Conservation (phyloP, 176 grass and related monocot genomes). For the Eragrostis curvula region DNA sequence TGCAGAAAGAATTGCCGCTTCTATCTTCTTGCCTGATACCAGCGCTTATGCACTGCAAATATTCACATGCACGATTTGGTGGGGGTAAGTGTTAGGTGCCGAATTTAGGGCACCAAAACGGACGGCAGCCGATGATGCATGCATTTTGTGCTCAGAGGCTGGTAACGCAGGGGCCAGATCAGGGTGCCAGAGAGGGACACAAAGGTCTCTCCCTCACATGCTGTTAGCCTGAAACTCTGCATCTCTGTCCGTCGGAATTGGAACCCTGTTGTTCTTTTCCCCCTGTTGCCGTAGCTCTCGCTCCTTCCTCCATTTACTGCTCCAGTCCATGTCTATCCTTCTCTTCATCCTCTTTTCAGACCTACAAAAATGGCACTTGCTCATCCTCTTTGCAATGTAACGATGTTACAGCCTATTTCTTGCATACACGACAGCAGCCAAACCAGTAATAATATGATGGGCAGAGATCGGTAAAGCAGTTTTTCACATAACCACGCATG, state of each 20-base stretch:
- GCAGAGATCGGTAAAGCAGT: not conserved
- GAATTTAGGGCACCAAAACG: conserved; percentile 28
- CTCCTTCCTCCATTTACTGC: not conserved
- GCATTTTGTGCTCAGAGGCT: not conserved
- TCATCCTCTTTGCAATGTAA: too few species aligned
- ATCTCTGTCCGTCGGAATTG: not conserved
- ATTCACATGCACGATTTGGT: not conserved
- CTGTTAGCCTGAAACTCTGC: not conserved
- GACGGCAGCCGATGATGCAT: conserved; percentile 18
- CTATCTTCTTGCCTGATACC: not conserved
- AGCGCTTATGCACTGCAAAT: not conserved
- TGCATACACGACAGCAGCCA: not conserved
- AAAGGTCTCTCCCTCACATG: conserved; percentile 6
- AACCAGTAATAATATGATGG: not conserved
- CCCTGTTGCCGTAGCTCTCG: not conserved
- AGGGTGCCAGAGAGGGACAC: not conserved
- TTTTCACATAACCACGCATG: not conserved
- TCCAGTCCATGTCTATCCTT: not conserved
- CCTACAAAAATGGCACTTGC: not conserved
- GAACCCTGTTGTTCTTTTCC: not conserved
- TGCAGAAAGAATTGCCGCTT: not conserved
- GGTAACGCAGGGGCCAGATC: not conserved
- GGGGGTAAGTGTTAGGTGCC: conserved; percentile 8
- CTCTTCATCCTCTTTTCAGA: not conserved
- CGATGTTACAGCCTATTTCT: not conserved